These are phyloP conservation scores for Candida dajiaensis DNA, from an alignment of 805 yeast genomes.

Conservation along the genomic window DNA sequence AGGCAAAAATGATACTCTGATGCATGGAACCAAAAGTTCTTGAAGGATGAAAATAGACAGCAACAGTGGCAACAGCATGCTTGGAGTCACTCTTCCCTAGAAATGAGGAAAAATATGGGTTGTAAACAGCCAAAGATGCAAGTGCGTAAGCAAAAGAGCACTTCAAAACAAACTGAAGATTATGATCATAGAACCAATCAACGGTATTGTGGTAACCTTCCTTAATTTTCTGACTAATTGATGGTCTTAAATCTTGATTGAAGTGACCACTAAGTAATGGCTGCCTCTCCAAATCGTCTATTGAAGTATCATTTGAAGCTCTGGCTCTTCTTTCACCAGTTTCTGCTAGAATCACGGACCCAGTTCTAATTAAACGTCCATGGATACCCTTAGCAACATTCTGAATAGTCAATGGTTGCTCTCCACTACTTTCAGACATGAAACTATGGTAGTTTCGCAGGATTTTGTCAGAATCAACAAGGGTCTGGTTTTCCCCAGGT, in stretches of 20 bases:
- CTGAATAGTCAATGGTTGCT: constrained; percentile 5
- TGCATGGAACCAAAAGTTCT: constrained; percentile 77
- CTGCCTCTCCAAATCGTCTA: constrained; percentile 14
- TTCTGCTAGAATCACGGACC: constrained; percentile 39
- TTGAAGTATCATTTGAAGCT: constrained; percentile 1
- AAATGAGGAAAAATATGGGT: constrained; percentile 38
- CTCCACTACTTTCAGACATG: constrained; percentile 17
- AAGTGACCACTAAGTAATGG: background rate
- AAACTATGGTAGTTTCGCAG: constrained; percentile 18
- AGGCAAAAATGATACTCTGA: constrained; percentile 61
- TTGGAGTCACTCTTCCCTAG: constrained; percentile 68
- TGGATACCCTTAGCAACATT: constrained; percentile 10
- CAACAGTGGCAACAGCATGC: constrained; percentile 76
- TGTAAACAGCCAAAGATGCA: constrained; percentile 70
- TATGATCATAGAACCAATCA: constrained; percentile 5
- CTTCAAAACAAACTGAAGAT: constrained; percentile 38
- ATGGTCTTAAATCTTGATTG: background rate
- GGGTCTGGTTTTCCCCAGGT: background rate
- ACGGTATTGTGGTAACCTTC: background rate
- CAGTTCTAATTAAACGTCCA: constrained; percentile 16
- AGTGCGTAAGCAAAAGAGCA: constrained; percentile 70
- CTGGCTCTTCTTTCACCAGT: constrained; percentile 33
- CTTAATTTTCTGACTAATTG: background rate
- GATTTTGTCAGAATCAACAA: background rate
- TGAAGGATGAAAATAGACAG: constrained; percentile 81